phyloP scores from a whole-genome alignment of 192 early-diverging fungal genomes.

The Gonapodya sp. region DNA sequence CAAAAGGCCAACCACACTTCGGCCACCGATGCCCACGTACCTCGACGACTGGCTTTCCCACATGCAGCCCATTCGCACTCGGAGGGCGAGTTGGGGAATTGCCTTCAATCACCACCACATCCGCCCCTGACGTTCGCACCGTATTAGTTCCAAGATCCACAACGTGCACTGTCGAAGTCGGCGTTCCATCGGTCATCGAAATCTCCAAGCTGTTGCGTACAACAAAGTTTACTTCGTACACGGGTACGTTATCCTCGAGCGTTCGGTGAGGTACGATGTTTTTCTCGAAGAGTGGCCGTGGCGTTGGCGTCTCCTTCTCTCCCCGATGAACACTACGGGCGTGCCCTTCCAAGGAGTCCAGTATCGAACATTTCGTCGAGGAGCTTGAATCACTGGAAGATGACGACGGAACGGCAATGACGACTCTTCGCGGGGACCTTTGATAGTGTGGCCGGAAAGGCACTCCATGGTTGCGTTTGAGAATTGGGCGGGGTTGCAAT shows the following conservation, averaged over 20 bases:
- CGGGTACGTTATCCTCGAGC: neutral
- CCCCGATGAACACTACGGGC: too few relatives aligned
- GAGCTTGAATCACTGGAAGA: neutral
- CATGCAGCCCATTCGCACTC: too few relatives aligned
- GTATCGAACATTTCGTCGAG: neutral
- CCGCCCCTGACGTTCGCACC: neutral
- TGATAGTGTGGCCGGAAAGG: neutral
- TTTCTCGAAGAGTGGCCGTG: neutral
- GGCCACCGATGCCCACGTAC: too few relatives aligned
- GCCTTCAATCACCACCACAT: neutral
- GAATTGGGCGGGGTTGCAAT: neutral
- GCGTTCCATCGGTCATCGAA: neutral
- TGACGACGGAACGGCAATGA: neutral
- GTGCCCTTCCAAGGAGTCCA: too few relatives aligned
- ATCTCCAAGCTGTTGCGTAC: neutral
- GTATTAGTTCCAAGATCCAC: neutral
- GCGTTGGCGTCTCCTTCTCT: neutral
- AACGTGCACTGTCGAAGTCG: neutral
- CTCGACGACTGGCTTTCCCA: too few relatives aligned
- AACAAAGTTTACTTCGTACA: neutral
- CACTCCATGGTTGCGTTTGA: neutral
- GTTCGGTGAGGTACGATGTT: neutral
- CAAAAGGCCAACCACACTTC: too few relatives aligned
- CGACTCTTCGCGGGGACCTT: neutral
- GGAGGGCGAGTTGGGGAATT: neutral